Conservation (phyloP, 495 filamentous ascomycete species). For the Cercophora samala region DNA sequence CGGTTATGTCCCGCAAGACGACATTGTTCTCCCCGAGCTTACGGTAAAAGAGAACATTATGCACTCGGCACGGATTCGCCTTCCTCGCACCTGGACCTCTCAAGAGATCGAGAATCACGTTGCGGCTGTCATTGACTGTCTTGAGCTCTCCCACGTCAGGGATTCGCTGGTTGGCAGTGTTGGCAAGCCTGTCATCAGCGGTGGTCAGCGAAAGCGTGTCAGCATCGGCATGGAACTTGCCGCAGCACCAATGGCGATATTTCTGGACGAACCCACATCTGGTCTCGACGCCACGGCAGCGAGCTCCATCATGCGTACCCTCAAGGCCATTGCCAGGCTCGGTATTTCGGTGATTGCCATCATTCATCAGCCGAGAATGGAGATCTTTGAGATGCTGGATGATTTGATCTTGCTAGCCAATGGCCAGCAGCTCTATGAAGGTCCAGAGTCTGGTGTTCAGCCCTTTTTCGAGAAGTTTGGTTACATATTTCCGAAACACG, state of each 20-base stretch:
- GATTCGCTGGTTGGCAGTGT: constrained; percentile 44
- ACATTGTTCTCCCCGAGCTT: constrained; percentile 48
- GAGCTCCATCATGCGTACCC: constrained; percentile 54
- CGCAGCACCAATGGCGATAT: constrained; percentile 62
- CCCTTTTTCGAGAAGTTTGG: constrained; percentile 46
- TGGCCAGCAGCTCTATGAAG: constrained; percentile 45
- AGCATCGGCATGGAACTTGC: constrained; percentile 60
- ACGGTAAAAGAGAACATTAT: constrained; percentile 54
- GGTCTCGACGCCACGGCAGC: constrained; percentile 63
- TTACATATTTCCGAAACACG: constrained; percentile 40
- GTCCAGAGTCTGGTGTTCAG: constrained; percentile 35
- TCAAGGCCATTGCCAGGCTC: constrained; percentile 44
- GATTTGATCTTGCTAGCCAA: constrained; percentile 44
- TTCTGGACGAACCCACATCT: constrained; percentile 64
- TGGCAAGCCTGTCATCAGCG: constrained; percentile 46
- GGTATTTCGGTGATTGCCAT: constrained; percentile 48
- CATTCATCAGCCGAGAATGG: constrained; percentile 45
- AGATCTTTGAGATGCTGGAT: constrained; percentile 50
- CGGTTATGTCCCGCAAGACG: constrained; percentile 55
- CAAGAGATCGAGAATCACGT: constrained; percentile 42
- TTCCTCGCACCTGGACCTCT: constrained; percentile 43
- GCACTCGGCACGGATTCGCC: constrained; percentile 49
- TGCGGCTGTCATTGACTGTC: constrained; percentile 43
- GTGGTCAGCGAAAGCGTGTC: constrained; percentile 50
- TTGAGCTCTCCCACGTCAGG: constrained; percentile 44